Percentiles rank a stretch among this genome's conserved stretches.
phyloP scores from a whole-genome alignment of 2,329 filamentous ascomycete genomes.

The Pyrenophora teres region DNA sequence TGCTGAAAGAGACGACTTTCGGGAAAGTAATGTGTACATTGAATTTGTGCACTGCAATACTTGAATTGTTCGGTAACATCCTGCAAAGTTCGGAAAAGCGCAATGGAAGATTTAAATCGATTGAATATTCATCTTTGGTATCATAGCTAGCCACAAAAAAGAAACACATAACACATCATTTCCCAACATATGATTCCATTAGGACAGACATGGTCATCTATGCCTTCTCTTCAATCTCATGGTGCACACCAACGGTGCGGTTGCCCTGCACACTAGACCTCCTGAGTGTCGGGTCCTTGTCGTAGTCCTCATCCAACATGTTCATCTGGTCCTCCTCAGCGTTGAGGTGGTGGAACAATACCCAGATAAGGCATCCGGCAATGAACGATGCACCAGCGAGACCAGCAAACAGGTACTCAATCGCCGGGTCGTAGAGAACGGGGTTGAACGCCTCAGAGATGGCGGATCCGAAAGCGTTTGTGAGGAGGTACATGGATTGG shows the following conservation, averaged over 20 bases:
- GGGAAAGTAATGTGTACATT: too few species aligned
- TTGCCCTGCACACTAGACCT: constrained; percentile 29
- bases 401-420: constrained; percentile 64
- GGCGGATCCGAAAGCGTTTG: constrained; percentile 64
- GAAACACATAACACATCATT: constrained; percentile 2
- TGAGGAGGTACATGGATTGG: constrained; percentile 63
- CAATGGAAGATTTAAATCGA: not conserved
- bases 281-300: constrained; percentile 39
- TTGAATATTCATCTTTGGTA: constrained; percentile 11
- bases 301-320: constrained; percentile 41
- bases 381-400: constrained; percentile 38
- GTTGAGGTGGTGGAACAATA: constrained; percentile 47
- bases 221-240: constrained; percentile 18
- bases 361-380: constrained; percentile 43
- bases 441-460: constrained; percentile 68
- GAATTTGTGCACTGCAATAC: too few species aligned
- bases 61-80: too few species aligned
- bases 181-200: not conserved
- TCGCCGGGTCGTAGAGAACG: constrained; percentile 65
- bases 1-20: too few species aligned
- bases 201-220: constrained; percentile 7
- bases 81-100: not conserved
- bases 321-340: constrained; percentile 46
- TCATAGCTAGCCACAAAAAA: constrained; percentile 4
- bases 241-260: constrained; percentile 27